Base-by-base conservation (phyloP, 2,329 filamentous ascomycete genomes). In the Chalara sp. region DNA sequence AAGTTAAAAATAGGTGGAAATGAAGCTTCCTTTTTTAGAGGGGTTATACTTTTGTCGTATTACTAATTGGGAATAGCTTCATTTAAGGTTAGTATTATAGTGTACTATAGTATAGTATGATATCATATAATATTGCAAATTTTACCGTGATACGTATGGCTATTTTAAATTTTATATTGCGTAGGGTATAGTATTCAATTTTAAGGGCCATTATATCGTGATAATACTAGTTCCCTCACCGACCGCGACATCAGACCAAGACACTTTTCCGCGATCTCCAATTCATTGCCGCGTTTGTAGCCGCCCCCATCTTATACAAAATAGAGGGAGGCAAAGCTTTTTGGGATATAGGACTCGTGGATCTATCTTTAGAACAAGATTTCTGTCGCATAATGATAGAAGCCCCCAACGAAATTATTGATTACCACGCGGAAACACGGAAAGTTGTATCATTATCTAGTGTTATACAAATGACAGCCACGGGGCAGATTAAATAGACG, bases 361-460 rank as follows among this genome's bases (percentile, higher is more conserved):
- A 91, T 2, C 75, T 96, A 13, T 81, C 86, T 35, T 76, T 97
- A 47, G 97, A 97, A 68, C 84, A 89, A 60, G 90, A 96, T 43
- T 59, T 63, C 5, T 91, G 89, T 68, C 80, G 84, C 44, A 89
- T 87, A 47, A 50, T 68, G 39, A 63, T 88, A 31, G 81, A 86
- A 61, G 81, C 86, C 46, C 83, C 83, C 10, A 81, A 88, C 67
- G 75, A 81, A 58, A 81, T 87, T 57, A 80, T 87, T 32, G 78
- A 77, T 4, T 71, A 84, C 70, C n/a, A n/a, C n/a, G n/a, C n/a
- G n/a, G n/a, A n/a, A n/a, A n/a, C n/a, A n/a, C 80, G 85, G 49
- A 75, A 74, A 55, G 68, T 69, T 10, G 57, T 58, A 3, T 47
- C 53, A 5, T 56, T 58, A 1, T 41, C 56, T 5, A 44, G 52